Percentiles rank a stretch among this genome's conserved stretches.
phyloP scores from a whole-genome alignment of 176 grass and related monocot genomes.

The Chrysopogon serrulatus region DNA sequence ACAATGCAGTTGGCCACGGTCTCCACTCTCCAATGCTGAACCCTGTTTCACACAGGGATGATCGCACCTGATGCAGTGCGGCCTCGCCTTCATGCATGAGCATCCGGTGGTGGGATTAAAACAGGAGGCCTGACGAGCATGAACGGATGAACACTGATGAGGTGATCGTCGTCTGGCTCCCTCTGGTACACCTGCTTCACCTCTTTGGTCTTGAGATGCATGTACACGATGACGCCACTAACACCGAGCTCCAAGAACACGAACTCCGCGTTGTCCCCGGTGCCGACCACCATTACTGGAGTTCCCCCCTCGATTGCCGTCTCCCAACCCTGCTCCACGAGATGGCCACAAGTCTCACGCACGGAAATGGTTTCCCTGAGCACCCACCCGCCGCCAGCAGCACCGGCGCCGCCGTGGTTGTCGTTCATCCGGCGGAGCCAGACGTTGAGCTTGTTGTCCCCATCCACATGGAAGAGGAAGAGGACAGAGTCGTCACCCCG shows the following conservation, averaged over 20 bases:
- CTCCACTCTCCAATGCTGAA: too few species aligned
- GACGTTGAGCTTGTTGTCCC: background rate
- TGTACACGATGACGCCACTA: background rate
- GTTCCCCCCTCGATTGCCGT: background rate
- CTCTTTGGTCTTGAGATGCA: background rate
- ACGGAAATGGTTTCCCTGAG: background rate
- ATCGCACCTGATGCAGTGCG: background rate
- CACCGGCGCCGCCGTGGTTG: background rate
- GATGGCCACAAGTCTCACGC: background rate
- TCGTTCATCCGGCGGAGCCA: background rate
- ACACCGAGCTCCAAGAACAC: background rate
- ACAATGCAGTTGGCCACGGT: too few species aligned
- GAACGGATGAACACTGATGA: background rate
- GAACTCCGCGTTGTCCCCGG: background rate
- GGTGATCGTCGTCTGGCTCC: background rate
- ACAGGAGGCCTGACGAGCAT: background rate
- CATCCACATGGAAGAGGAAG: background rate
- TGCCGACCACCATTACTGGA: background rate
- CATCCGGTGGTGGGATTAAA: background rate
- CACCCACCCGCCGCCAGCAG: background rate
- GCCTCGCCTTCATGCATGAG: background rate
- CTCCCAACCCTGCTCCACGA: background rate
- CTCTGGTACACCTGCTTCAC: conserved; percentile 13
- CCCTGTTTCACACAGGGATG: background rate
- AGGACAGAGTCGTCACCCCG: background rate